Evolutionary conservation across 768 basidiomycete species (phyloP).

Genomic region (Kwoniella shandongensis): DNA sequence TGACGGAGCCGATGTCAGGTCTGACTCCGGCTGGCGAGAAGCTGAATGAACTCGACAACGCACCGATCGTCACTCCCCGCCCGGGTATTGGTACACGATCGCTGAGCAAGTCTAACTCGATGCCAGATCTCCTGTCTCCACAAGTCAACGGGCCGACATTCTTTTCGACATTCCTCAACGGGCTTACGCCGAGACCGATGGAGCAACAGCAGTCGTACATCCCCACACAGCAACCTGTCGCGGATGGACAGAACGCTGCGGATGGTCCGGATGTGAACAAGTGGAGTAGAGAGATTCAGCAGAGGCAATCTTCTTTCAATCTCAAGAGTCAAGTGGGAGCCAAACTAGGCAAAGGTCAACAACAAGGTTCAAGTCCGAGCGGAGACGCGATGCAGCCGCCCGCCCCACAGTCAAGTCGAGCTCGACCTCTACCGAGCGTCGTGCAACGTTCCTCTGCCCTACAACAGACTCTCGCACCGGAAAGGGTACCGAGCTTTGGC

Average conservation of each 20-base stretch:
- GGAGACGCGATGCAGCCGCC: not conserved
- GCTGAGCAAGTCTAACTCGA: slow-evolving; percentile 45
- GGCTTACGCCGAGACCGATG: slow-evolving; percentile 23
- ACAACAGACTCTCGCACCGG: slow-evolving; percentile 50
- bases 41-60: not conserved
- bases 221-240: slow-evolving; percentile 11
- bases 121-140: slow-evolving; percentile 46
- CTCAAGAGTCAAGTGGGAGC: slow-evolving; percentile 23
- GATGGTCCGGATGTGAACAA: slow-evolving; percentile 19
- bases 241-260: not conserved
- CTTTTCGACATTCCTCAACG: slow-evolving; percentile 23
- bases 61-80: slow-evolving; percentile 25
- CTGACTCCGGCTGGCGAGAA: slow-evolving; percentile 23
- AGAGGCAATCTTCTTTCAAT: slow-evolving; percentile 30
- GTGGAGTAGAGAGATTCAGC: slow-evolving; percentile 40
- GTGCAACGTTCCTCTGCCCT: slow-evolving; percentile 35
- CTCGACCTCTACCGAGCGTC: slow-evolving; percentile 38
- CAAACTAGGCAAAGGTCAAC: slow-evolving; percentile 15
- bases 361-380: not conserved
- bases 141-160: slow-evolving; percentile 15
- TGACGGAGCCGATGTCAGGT: slow-evolving; percentile 43
- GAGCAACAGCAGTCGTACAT: slow-evolving; percentile 23
- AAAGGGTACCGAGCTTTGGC: slow-evolving; percentile 48
- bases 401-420: not conserved
- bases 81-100: slow-evolving; percentile 35